Evolutionary conservation across 2,329 filamentous ascomycete genomes (phyloP).

Genomic region (Chaetomiaceae sp.): DNA sequence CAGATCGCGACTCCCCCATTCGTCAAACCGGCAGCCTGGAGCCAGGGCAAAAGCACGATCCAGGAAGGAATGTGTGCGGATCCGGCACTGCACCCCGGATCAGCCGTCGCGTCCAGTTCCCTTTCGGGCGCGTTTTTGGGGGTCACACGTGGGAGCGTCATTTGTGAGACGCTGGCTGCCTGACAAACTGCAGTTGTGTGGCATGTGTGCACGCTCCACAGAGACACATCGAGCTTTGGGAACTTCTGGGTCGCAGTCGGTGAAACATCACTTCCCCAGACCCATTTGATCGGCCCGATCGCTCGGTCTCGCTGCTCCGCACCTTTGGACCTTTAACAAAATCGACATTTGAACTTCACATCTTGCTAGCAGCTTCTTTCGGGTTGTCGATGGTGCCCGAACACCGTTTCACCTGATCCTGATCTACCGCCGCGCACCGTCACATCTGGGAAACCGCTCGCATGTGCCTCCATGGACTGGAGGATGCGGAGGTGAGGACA

Average conservation of each 20-base stretch:
- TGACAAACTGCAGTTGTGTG: neutral
- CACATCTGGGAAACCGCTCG: too few species aligned
- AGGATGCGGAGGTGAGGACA: too few species aligned
- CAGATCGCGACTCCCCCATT: conserved; percentile 1
- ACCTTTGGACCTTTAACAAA: too few species aligned
- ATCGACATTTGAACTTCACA: too few species aligned
- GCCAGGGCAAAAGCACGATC: neutral
- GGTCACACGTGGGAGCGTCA: conserved; percentile 6
- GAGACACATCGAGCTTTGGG: neutral
- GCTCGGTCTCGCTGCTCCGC: neutral
- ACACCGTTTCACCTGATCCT: too few species aligned
- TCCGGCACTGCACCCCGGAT: neutral
- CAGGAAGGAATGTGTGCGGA: neutral
- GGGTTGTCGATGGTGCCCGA: too few species aligned
- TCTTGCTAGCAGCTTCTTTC: too few species aligned
- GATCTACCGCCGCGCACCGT: too few species aligned
- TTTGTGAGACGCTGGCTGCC: neutral
- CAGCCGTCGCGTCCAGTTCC: too few species aligned
- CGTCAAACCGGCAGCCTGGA: neutral
- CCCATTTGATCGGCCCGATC: conserved; percentile 5
- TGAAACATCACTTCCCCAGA: conserved; percentile 2
- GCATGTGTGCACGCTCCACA: neutral
- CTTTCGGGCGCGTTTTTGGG: too few species aligned
- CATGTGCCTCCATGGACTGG: too few species aligned
- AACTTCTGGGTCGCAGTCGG: neutral